Base-by-base conservation (phyloP, 2,329 filamentous ascomycete genomes). In the Nemania sp. region DNA sequence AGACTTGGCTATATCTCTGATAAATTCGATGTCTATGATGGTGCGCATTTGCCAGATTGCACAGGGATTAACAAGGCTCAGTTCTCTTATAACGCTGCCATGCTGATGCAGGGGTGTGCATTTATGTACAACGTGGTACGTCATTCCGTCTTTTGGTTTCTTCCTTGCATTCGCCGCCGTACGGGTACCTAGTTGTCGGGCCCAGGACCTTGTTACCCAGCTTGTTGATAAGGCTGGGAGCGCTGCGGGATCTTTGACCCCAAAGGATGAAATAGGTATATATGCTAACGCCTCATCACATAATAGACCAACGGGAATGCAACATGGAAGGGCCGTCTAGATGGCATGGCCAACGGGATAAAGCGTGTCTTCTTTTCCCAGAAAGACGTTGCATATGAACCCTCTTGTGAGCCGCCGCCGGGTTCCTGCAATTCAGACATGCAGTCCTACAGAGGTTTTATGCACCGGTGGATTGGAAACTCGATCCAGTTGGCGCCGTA, bases 371-470 rank as follows among this genome's bases (percentile, higher is more conserved):
- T 86, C 74, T 86, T 85, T 75, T 78, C 79, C 43, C 11, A 54
- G 3, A 74, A 84, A 13, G 81, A 81, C 43, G 79, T 89, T 65
- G 86, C 90, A 67, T 85, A 78, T 57, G 90, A 94, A 73, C 75
- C 84, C 2, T 79, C 86, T 12, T 94, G 90, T 76, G 89, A 92
- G 67, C 76, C 80, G 3, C 21, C 63, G 2, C 59, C 60, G 2
- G 75, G 71, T 20, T 81, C 77, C 18, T 94, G 91, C 78, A 87
- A 87, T 59, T 80, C 83, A 49, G 91, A 94, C 68, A 90, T 92
- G 80, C 75, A 85, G 61, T 85, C 85, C 1, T 92, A 89, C 82
- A 91, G 91, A 75, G 88, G 88, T 40, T 87, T 88, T 59, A 78
- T 90, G 17, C 81, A 86, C 66, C 83, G 87, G 42, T 90, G 87